Evolutionary conservation across 2,329 filamentous ascomycete species (phyloP), one percentile per base, ranked within the genome.

Genomic region (Colletotrichum echinochloae): DNA sequence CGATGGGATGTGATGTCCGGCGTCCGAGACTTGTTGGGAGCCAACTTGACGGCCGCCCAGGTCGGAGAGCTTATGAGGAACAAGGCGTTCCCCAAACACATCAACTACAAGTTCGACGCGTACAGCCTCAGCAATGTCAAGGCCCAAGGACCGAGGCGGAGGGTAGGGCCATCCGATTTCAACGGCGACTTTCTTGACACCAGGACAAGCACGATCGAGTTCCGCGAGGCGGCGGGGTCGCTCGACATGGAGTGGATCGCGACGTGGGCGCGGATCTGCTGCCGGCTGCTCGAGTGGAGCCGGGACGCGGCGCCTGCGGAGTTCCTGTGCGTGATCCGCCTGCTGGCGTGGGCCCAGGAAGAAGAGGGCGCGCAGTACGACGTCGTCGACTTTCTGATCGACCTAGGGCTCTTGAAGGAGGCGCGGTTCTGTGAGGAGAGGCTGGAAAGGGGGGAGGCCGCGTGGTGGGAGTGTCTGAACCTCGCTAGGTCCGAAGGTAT

Each of bases 161-260:
- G 12, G 12, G 44, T 26, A 5, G 18, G 7, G 3, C 5, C 28
- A 2, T 64, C 49, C 44, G 51, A 69, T 26, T 65, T 71, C 11
- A 16, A 2, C 30, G 14, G 6, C 23, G 46, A 16, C 26, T 57
- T 49, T 14, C 8, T 2, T 23, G 39, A 30, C 23, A 35, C 26
- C 51, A 64, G 52, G 52, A 26, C 7, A 7, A 65, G 62, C 51
- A 79, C 78, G 14, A 26, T 84, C 55, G 82, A 84, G 76, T 79
- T 80, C 60, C 80, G 82, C 54, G 78, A 81, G 71, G 81, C 78
- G 0, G 72, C 65, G 8, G 80, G 80, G 0, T 75, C 77, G 3
- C 66, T 84, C 18, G 76, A 82, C 49, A 71, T 78, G 11, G 74
- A 74, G 4, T 82, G 79, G 79, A 74, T 82, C 30, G 60, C 64